Evolutionary conservation across 148 eudicot genomes (phyloP), one percentile per base, ranked within the genome.

Genomic region (Silene conica): DNA sequence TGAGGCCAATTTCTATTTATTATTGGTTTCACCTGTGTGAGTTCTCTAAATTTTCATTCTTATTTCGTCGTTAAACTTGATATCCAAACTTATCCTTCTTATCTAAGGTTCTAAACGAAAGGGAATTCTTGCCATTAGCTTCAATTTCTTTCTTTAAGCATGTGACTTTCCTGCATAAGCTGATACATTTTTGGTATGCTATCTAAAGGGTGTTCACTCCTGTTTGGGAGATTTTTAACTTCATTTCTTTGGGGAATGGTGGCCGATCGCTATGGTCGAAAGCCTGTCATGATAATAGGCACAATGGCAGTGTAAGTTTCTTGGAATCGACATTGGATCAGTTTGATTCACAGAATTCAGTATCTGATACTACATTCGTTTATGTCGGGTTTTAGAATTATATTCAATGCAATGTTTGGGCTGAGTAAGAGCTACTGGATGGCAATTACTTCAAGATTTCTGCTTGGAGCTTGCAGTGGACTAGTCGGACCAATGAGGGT

Each of bases 141-240:
- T n/a, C n/a, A n/a, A n/a, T n/a, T n/a, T n/a, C n/a, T n/a, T n/a
- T n/a, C n/a, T n/a, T n/a, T n/a, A n/a, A n/a, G n/a, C n/a, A n/a
- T n/a, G 34, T 31, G 34, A 31, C 34, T 31, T 31, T 31, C 34
- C 4, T 31, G 34, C 34, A 31, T 31, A 21, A 21, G 28, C 16
- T 59, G 57, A 31, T 66, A 20, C 13, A 26, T 28, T 26, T 66
- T 71, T 25, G 61, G 8, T 70, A 65, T 73, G 59, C 58, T 80
- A n/a, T n/a, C n/a, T n/a, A 68, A 76, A 88, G 92, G 92, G 38
- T 84, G 89, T 61, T 80, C 92, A 19, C 86, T 84, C 77, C 81
- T 88, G 92, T n/a, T 86, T 80, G 92, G 92, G 74, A 81, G 92
- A 81, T 85, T 87, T 71, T 71, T 86, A 72, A 86, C 92, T 1